Evolutionary conservation across 495 filamentous ascomycete genomes (phyloP), one percentile per base, ranked within the genome.

Genomic region (Sphaerosporella brunnea): DNA sequence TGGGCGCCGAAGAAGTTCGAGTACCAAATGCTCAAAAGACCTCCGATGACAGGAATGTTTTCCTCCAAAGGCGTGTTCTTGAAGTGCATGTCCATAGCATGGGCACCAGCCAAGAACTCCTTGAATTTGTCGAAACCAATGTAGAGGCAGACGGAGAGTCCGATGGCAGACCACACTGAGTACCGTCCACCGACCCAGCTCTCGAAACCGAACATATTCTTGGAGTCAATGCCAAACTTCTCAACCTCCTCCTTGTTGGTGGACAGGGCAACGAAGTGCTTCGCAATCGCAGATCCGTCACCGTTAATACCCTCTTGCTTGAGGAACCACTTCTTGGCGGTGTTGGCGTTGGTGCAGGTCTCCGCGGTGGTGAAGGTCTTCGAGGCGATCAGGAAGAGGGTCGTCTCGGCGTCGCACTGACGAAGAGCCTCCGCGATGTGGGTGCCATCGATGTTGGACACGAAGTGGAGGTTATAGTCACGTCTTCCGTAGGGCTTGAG

Each of bases 351-450:
- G 45, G 90, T 95, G 30, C 69, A 79, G 39, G 90, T 97, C 73
- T 97, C 90, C 40, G 90, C 90, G 4, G 90, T 97, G 49, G 90
- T 97, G 71, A 97, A 97, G 47, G 90, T 97, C 77, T 97, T 97
- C 64, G 88, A 95, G 41, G 90, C 90, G 59, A 97, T 74, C 54
- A 96, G 71, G 79, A 96, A 97, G 45, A 97, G 77, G 23, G 88
- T 95, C 36, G 92, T 95, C 69, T 97, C 90, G 15, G 90, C 86
- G 64, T 97, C 74, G 1, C 86, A 88, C 63, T 77, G 61, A 61
- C 78, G 78, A 15, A 96, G 74, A 39, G 90, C 92, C 68, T 97
- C 90, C 38, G 86, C 82, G 60, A 96, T 82, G 68, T 97, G 90
- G 42, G 90, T 96, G 52, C 90, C 90, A 62, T 97, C 90, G 58